Conservation (phyloP, 192 early-diverging fungal species). For the Coemansia sp. region DNA sequence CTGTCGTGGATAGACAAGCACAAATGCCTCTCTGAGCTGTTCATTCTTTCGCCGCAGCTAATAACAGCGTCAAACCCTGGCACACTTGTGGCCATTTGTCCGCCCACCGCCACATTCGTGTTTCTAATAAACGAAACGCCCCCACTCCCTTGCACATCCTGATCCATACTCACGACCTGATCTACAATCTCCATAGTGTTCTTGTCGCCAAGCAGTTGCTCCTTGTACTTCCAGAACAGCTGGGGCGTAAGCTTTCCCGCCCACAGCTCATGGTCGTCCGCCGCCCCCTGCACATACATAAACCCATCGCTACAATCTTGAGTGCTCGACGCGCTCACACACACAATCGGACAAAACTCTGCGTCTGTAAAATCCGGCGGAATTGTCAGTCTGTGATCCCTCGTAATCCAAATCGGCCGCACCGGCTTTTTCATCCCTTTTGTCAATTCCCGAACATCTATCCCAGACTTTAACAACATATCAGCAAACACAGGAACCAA, state of each 20-base stretch:
- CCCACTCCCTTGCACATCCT: conserved; percentile 6
- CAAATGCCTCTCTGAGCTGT: conserved; percentile 54
- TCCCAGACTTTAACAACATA: conserved; percentile 53
- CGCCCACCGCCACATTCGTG: conserved; percentile 65
- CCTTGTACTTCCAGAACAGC: conserved; percentile 64
- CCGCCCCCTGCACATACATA: conserved; percentile 85
- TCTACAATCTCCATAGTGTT: not conserved
- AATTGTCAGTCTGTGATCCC: conserved; percentile 48
- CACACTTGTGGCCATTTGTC: conserved; percentile 57
- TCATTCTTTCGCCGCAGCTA: conserved; percentile 62
- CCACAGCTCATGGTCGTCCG: conserved; percentile 89
- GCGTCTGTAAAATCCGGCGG: conserved; percentile 52
- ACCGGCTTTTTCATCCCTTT: conserved; percentile 61
- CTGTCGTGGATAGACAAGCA: conserved; percentile 80
- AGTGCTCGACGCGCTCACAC: conserved; percentile 70
- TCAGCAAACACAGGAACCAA: conserved; percentile 60
- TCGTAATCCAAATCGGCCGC: conserved; percentile 80
- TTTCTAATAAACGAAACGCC: conserved; percentile 52
- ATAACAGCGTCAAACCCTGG: conserved; percentile 74
- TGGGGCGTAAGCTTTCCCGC: conserved; percentile 61
- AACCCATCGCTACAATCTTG: conserved; percentile 56
- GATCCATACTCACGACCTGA: not conserved
- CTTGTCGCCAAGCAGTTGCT: not conserved
- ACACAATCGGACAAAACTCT: conserved; percentile 71
- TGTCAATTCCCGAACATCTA: conserved; percentile 35